phyloP scores from a whole-genome alignment of 2,329 filamentous ascomycete genomes.

The Sporothrix mexicana region DNA sequence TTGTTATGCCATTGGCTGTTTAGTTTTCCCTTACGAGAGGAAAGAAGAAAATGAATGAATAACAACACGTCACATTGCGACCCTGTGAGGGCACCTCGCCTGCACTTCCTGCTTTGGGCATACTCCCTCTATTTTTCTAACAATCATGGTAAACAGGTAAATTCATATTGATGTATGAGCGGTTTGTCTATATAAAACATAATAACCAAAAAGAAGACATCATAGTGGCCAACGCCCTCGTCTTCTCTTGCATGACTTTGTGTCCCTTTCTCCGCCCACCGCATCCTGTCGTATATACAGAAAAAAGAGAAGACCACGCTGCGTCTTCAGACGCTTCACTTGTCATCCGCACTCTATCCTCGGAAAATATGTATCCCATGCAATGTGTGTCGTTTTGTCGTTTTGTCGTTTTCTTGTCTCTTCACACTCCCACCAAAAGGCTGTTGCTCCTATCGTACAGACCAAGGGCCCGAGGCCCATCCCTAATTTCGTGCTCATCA shows the following conservation, averaged over 20 bases:
- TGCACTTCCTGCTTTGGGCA: neutral
- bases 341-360: neutral
- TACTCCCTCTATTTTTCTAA: neutral
- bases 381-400: constrained; percentile 8
- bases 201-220: neutral
- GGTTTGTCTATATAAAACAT: constrained; percentile 18
- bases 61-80: neutral
- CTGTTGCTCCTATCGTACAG: constrained; percentile 19
- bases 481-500: neutral
- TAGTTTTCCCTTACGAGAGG: neutral
- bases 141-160: neutral
- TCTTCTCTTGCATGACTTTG: neutral
- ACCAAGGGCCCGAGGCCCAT: neutral
- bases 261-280: neutral
- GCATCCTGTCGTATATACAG: neutral
- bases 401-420: constrained; percentile 5
- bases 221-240: neutral
- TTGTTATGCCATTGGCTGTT: constrained; percentile 24
- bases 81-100: neutral
- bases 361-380: neutral
- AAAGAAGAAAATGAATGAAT: neutral
- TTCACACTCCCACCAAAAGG: neutral
- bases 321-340: neutral
- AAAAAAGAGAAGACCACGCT: neutral
- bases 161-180: constrained; percentile 24